These are phyloP conservation scores for Annulohypoxylon moriforme DNA, from an alignment of 495 filamentous ascomycete genomes.

Conservation along the genomic window DNA sequence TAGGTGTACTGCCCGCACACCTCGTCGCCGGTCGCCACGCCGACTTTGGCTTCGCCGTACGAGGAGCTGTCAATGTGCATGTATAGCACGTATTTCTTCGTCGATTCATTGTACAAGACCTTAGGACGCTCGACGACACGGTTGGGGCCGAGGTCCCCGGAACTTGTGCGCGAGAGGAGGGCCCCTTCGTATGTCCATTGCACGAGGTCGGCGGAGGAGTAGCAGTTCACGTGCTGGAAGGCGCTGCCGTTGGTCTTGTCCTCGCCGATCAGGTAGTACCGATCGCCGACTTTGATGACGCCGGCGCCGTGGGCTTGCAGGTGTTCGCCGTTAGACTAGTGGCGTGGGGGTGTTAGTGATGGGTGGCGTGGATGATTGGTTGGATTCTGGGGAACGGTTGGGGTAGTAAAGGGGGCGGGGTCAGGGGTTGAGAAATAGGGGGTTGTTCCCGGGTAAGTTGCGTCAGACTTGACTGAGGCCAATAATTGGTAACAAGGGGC, in stretches of 20 bases:
- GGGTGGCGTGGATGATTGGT: background rate
- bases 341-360: background rate
- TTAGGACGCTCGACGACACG: conserved; percentile 75
- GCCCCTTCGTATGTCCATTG: conserved; percentile 70
- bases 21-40: conserved; percentile 66
- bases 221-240: conserved; percentile 71
- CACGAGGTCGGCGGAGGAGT: conserved; percentile 67
- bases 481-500: too few species aligned
- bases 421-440: background rate
- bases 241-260: conserved; percentile 69
- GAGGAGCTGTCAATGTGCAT: conserved; percentile 72
- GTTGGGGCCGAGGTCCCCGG: conserved; percentile 70
- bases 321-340: conserved; percentile 63
- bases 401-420: conserved; percentile 13
- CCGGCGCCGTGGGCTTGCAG: conserved; percentile 71
- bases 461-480: background rate
- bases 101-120: conserved; percentile 68
- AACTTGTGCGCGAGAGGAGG: conserved; percentile 60
- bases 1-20: conserved; percentile 69
- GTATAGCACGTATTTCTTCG: conserved; percentile 67
- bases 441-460: background rate
- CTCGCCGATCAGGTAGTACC: conserved; percentile 74
- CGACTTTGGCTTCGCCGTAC: conserved; percentile 73
- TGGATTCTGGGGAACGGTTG: background rate
- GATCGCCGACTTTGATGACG: conserved; percentile 63